Evolutionary conservation across 1,139 yeast genomes (phyloP).

Genomic region (Geotrichum aggregatum): DNA sequence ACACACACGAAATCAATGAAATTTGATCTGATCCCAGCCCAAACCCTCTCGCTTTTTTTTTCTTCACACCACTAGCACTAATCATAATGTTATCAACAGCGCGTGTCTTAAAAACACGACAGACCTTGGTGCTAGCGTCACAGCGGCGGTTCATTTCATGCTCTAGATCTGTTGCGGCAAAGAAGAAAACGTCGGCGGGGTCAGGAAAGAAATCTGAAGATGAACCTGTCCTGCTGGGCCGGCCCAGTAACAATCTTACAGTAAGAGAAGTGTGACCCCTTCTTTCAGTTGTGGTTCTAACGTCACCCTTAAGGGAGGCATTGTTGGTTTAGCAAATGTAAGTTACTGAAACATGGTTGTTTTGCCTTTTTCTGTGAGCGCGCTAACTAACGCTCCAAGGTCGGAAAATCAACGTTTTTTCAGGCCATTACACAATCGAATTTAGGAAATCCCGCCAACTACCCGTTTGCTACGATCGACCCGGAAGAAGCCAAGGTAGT

Average conservation of each 20-base stretch:
- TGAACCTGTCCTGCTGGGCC: conserved; percentile 24
- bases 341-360: conserved; percentile 7
- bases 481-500: conserved; percentile 95
- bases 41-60: conserved; percentile 1
- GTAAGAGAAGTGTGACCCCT: conserved; percentile 19
- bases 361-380: neutral
- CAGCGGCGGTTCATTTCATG: neutral
- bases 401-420: conserved; percentile 75
- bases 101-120: neutral
- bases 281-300: no score
- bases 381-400: conserved; percentile 33
- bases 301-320: conserved; percentile 49
- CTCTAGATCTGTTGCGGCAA: neutral
- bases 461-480: conserved; percentile 95
- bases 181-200: conserved; percentile 2
- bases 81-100: neutral
- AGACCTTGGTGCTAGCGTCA: neutral
- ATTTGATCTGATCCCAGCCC: neutral
- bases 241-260: conserved; percentile 59
- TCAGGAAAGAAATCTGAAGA: neutral
- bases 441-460: conserved; percentile 93
- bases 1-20: neutral
- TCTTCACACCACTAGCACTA: neutral
- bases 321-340: conserved; percentile 84
- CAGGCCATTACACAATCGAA: conserved; percentile 74